These are phyloP conservation scores for Suillus placidus DNA, from an alignment of 768 basidiomycete genomes.

Conservation along the genomic window DNA sequence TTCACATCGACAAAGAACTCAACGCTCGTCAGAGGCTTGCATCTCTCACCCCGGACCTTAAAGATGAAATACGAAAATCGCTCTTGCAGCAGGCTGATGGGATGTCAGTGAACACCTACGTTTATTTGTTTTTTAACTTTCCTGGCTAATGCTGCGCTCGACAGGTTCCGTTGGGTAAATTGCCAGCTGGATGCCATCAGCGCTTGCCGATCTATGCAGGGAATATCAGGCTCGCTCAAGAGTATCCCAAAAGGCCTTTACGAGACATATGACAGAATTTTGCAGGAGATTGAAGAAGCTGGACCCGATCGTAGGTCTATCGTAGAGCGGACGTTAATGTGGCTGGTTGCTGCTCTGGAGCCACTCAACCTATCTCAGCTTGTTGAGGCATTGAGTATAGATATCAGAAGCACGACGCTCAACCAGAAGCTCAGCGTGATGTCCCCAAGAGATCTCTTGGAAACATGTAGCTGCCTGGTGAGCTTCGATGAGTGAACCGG, in stretches of 20 bases:
- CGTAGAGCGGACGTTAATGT: constrained; percentile 14
- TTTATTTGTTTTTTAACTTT: not conserved
- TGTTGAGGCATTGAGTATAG: constrained; percentile 18
- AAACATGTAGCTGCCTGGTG: constrained; percentile 22
- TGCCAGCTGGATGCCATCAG: constrained; percentile 23
- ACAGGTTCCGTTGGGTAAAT: constrained; percentile 28
- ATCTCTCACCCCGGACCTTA: constrained; percentile 11
- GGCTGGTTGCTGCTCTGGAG: constrained; percentile 21
- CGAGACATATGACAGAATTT: constrained; percentile 26
- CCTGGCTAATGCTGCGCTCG: not conserved
- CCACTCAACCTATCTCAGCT: constrained; percentile 19
- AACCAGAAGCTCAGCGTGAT: constrained; percentile 15
- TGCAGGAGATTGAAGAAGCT: constrained; percentile 13
- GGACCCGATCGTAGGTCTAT: not conserved
- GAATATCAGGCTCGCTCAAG: constrained; percentile 19
- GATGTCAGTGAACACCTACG: constrained; percentile 16
- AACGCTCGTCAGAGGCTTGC: constrained; percentile 14
- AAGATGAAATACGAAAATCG: constrained; percentile 13
- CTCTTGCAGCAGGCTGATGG: constrained; percentile 20
- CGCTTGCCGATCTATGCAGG: constrained; percentile 13
- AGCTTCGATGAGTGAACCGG: constrained; percentile 15
- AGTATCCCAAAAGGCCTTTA: constrained; percentile 22
- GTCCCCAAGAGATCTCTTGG: constrained; percentile 13
- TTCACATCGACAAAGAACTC: constrained; percentile 19
- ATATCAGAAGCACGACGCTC: constrained; percentile 5